These are phyloP conservation scores for Aspergillus wentii DNA, from an alignment of 495 filamentous ascomycete species.

Conservation along the genomic window DNA sequence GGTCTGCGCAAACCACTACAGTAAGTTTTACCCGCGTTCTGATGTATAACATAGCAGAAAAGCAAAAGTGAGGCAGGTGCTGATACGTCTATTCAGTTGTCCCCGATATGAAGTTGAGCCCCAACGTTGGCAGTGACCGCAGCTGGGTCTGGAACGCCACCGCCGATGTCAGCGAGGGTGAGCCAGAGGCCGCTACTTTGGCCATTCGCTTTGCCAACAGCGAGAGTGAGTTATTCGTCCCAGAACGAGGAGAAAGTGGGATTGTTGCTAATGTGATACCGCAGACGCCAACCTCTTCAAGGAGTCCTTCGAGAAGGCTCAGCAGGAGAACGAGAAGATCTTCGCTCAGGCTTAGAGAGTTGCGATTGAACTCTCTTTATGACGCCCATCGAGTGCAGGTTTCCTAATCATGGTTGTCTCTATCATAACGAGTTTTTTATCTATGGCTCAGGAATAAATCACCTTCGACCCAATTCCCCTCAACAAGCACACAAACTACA, in stretches of 20 bases:
- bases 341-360: constrained; percentile 52
- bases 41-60: neutral
- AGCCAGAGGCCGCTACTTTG: constrained; percentile 91
- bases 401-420: no score
- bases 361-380: no score
- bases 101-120: constrained; percentile 96
- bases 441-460: no score
- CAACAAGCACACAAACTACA: no score
- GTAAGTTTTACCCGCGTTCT: constrained; percentile 57
- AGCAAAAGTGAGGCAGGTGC: constrained; percentile 2
- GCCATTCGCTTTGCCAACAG: constrained; percentile 98
- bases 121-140: constrained; percentile 95
- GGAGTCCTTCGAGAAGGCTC: constrained; percentile 95
- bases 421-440: no score
- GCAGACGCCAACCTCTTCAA: constrained; percentile 97
- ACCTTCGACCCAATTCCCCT: no score
- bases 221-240: constrained; percentile 65
- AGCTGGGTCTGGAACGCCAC: constrained; percentile 99
- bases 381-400: no score
- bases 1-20: constrained; percentile 99
- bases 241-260: neutral
- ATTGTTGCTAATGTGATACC: constrained; percentile 8
- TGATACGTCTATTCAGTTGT: constrained; percentile 61
- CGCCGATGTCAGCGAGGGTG: constrained; percentile 96
- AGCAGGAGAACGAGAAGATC: constrained; percentile 90